Conservation (phyloP, 768 basidiomycete species). For the Agaricus subrufescens region DNA sequence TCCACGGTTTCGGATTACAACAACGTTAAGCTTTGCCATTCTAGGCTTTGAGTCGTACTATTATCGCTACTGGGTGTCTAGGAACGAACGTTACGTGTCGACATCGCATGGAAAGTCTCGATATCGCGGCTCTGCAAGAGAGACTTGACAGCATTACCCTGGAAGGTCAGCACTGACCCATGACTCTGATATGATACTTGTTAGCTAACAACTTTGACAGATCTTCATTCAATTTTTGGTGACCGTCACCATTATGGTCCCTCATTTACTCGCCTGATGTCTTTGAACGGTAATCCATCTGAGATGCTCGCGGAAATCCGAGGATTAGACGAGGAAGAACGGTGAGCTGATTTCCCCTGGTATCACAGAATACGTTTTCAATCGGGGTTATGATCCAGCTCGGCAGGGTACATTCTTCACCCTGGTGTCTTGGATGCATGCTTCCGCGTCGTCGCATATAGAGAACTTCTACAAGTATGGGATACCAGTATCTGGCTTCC, state of each 20-base stretch:
- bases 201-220: not conserved
- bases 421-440: slow-evolving; percentile 33
- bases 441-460: slow-evolving; percentile 27
- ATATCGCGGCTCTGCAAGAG: not conserved
- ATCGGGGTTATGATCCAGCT: slow-evolving; percentile 8
- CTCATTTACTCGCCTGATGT: not conserved
- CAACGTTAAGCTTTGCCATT: not conserved
- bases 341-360: not conserved
- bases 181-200: no score
- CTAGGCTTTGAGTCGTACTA: not conserved
- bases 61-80: not conserved
- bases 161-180: not conserved
- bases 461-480: slow-evolving; percentile 22
- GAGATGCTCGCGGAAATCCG: not conserved
- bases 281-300: not conserved
- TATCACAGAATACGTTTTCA: not conserved
- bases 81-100: not conserved
- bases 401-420: slow-evolving; percentile 24
- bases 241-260: not conserved
- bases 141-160: not conserved
- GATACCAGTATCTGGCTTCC: slow-evolving; percentile 24
- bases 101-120: not conserved
- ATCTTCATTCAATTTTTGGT: not conserved
- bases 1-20: not conserved
- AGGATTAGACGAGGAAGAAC: not conserved